Base-by-base conservation (phyloP, 306 rosid species). In the Bauhinia variegata region DNA sequence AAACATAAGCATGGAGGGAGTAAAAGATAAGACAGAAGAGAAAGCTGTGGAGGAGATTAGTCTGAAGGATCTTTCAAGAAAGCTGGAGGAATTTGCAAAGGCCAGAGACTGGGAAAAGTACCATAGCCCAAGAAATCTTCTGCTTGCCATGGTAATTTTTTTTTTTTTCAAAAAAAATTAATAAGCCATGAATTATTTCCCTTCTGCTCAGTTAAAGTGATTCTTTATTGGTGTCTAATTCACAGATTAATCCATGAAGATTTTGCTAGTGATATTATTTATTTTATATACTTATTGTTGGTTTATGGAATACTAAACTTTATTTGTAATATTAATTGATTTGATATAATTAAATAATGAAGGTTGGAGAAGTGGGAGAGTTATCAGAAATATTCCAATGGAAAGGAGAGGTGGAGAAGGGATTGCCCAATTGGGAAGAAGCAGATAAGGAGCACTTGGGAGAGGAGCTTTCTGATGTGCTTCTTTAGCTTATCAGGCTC, bases 361-460 rank as follows among this genome's bases (percentile, higher is more conserved):
- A 82, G 87, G 82, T 83, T 15, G 85, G 85, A 42, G 88, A 80
- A 64, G 85, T 83, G 3, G 85, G 88, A 13, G 88, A 83, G 68
- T 68, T 80, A n/a, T 80, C 84, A 56, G 84, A 80, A 52, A 80
- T 80, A 75, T 80, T 80, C 72, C 84, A 80, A 11, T 83, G 88
- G 88, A 80, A 62, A 48, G 88, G 88, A 58, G 88, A 83, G 73
- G 88, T 83, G 52, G 88, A 76, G 30, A 83, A 58, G 33, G 88
- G 88, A 8, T 54, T 80, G 68, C 80, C 88, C 39, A 67, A 80
- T 67, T 83, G 88, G 88, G 72, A 75, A 51, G 84, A 82, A 66
- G 63, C 75, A 7, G 85, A 80, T 11, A 83, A 70, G 51, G 85
- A 80, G 79, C 88, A 79, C 77, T 60, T 83, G 16, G 88, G 80